These are phyloP conservation scores for Rhizophagus prolifer DNA, from an alignment of 192 early-diverging fungal genomes.

Conservation along the genomic window DNA sequence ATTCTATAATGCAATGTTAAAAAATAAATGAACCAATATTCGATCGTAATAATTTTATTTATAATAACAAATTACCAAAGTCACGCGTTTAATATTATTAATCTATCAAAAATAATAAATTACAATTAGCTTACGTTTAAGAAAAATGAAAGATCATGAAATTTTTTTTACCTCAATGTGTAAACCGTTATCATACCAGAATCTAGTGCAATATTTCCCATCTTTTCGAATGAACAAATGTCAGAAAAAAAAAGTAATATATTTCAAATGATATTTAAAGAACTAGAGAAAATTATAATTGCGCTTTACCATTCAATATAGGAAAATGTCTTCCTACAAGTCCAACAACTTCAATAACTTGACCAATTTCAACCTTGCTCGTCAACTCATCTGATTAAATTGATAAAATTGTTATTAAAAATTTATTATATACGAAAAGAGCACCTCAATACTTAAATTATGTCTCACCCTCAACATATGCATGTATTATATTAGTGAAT, in stretches of 20 bases:
- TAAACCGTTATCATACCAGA: constrained; percentile 14
- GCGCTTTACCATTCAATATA: neutral
- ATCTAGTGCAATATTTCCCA: constrained; percentile 6
- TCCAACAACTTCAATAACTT: constrained; percentile 12
- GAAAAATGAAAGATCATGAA: neutral
- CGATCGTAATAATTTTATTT: neutral
- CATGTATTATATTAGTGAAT: neutral
- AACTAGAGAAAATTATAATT: neutral
- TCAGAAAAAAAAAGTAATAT: neutral
- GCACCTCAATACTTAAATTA: neutral
- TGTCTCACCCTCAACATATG: neutral
- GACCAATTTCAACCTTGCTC: constrained; percentile 12
- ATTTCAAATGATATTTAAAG: neutral
- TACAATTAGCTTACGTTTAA: neutral
- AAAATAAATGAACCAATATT: neutral
- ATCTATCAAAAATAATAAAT: neutral
- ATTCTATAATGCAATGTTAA: neutral
- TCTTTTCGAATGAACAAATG: neutral
- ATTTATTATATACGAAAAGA: neutral
- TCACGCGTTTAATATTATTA: neutral
- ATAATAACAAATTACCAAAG: neutral
- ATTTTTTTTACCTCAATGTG: constrained; percentile 12
- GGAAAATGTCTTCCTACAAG: constrained; percentile 21
- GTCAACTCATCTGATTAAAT: constrained; percentile 16
- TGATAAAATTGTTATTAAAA: neutral